phyloP scores from a whole-genome alignment of 1,284 basidiomycete genomes.

The Pulveroboletus ridleyi region DNA sequence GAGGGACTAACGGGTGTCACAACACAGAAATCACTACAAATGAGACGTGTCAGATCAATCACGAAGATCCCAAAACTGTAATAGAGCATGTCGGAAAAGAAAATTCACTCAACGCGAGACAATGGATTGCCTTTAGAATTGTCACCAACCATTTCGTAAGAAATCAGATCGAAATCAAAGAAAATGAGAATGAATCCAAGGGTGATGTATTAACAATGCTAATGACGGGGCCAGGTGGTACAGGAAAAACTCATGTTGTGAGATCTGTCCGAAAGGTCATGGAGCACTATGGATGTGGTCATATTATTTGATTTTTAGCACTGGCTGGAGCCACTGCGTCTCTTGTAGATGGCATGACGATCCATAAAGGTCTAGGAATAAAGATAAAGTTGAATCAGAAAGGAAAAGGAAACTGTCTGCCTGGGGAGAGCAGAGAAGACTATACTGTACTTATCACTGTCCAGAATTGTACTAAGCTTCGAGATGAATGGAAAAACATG shows the following conservation, averaged over 20 bases:
- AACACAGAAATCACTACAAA: no score
- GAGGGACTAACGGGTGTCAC: no score
- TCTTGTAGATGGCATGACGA: slow-evolving; percentile 9
- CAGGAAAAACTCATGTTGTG: slow-evolving; percentile 7
- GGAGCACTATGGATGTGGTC: slow-evolving; percentile 4
- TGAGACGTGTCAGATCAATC: no score
- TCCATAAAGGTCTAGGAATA: slow-evolving; percentile 13
- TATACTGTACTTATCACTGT: not conserved
- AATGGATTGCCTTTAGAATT: not conserved
- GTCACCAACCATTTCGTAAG: slow-evolving; percentile 2
- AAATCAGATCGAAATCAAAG: not conserved
- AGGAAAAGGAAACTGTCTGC: slow-evolving; percentile 5
- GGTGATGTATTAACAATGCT: slow-evolving; percentile 2
- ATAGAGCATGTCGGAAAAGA: no score
- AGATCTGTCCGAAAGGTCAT: slow-evolving; percentile 1
- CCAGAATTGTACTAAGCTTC: not conserved
- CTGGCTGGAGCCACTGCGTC: slow-evolving; percentile 6
- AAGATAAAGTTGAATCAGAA: slow-evolving; percentile 11
- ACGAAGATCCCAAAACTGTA: no score
- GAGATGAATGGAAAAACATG: slow-evolving; percentile 14
- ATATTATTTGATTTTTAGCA: slow-evolving; percentile 12
- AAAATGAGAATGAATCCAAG: not conserved
- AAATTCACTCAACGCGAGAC: no score
- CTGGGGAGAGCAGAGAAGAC: not conserved
- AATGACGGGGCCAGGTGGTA: slow-evolving; percentile 15